Conservation (phyloP, 139 green algal species). For the Astrephomene gubernaculifera region DNA sequence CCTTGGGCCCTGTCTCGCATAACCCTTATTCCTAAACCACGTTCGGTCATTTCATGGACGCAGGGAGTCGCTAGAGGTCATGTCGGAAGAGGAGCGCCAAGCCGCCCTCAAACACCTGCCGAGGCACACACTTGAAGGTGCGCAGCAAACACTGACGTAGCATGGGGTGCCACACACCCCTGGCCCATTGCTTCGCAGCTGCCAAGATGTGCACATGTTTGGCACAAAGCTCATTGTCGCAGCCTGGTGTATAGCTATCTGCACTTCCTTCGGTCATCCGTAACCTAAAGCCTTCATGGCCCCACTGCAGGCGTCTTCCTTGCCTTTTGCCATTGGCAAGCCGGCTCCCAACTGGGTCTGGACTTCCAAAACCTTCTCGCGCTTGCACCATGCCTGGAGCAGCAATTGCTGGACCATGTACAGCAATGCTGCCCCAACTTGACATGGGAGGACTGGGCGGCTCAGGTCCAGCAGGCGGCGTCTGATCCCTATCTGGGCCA, state of each 20-base stretch:
- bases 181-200: too few species aligned
- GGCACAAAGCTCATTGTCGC: too few species aligned
- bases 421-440: background rate
- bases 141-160: background rate
- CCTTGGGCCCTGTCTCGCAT: too few species aligned
- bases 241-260: too few species aligned
- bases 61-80: background rate
- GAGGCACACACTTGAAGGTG: slow-evolving; percentile 27
- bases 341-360: background rate
- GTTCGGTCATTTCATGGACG: background rate
- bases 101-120: background rate
- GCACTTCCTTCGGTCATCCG: too few species aligned
- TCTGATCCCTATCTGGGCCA: background rate
- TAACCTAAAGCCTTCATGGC: too few species aligned
- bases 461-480: background rate
- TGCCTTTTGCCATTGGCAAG: slow-evolving; percentile 34
- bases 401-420: slow-evolving; percentile 19
- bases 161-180: background rate
- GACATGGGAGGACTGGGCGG: slow-evolving; percentile 8
- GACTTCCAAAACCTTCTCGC: background rate
- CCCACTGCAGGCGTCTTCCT: slow-evolving; percentile 38
- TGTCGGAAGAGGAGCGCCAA: background rate
- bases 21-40: too few species aligned
- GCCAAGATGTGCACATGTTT: too few species aligned
- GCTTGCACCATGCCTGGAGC: background rate